Percentiles rank a stretch among this genome's conserved stretches.
These are phyloP conservation scores for Diaporthe ilicicola DNA, from an alignment of 2,329 filamentous ascomycete genomes.

Conservation along the genomic window DNA sequence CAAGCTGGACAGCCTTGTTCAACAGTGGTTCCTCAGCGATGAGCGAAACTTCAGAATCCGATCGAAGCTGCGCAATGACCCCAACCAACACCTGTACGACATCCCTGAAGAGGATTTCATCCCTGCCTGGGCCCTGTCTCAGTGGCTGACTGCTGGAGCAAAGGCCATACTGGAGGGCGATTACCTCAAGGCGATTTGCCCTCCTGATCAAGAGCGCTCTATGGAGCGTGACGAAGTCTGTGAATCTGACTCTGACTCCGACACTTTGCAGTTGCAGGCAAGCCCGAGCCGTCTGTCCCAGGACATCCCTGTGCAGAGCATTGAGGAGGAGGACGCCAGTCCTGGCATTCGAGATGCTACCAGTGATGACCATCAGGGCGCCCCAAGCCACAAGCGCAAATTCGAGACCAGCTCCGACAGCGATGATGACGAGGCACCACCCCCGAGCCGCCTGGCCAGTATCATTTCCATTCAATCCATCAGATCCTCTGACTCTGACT, in stretches of 20 bases:
- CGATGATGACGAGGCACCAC: too few relatives aligned
- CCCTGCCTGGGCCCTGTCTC: not conserved
- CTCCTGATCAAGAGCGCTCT: too few relatives aligned
- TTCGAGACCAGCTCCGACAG: not conserved
- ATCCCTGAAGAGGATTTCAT: conserved; percentile 15
- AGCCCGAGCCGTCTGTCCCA: too few relatives aligned
- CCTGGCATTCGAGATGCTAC: not conserved
- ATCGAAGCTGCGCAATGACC: not conserved
- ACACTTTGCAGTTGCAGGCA: not conserved
- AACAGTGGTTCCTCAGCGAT: conserved; percentile 21
- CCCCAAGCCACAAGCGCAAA: too few relatives aligned
- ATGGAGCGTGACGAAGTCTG: too few relatives aligned
- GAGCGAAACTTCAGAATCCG: conserved; percentile 13
- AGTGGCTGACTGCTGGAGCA: not conserved
- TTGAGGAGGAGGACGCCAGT: not conserved
- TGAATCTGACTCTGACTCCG: too few relatives aligned
- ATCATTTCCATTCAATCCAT: not conserved
- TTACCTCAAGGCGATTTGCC: not conserved
- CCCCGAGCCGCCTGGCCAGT: not conserved
- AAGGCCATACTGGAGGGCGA: conserved; percentile 3
- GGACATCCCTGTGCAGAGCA: not conserved
- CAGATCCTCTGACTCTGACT: not conserved
- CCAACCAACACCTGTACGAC: not conserved
- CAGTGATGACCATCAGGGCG: not conserved
- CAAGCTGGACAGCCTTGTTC: not conserved